Conservation (phyloP, 108 stramenopile genomes). For the Skeletonema marinoi region DNA sequence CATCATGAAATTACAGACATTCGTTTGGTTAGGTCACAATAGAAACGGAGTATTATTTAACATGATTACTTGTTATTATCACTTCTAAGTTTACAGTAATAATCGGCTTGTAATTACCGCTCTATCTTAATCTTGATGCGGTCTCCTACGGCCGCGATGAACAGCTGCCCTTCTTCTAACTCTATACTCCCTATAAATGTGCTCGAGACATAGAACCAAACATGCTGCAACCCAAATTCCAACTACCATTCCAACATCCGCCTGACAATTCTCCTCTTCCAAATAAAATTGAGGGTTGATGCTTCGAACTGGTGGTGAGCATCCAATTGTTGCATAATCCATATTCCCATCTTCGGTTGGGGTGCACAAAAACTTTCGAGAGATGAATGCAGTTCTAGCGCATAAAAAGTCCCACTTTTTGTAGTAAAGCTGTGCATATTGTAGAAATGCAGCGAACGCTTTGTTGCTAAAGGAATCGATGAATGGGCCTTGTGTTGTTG, state of each 20-base stretch:
- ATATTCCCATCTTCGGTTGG: conserved; percentile 33
- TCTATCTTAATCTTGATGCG: conserved; percentile 57
- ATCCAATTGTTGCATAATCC: conserved; percentile 33
- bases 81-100: not conserved
- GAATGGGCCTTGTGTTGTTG: not conserved
- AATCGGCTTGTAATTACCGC: not conserved
- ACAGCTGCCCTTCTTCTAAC: conserved; percentile 44
- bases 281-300: conserved; percentile 72
- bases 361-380: conserved; percentile 14
- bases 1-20: not conserved
- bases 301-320: conserved; percentile 66
- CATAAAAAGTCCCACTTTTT: conserved; percentile 47
- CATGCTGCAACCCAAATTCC: conserved; percentile 40
- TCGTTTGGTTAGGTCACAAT: not conserved
- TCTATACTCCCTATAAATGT: conserved; percentile 56
- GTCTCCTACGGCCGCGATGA: conserved; percentile 42
- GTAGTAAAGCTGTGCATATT: conserved; percentile 48
- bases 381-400: conserved; percentile 30
- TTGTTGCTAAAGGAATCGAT: not conserved
- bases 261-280: conserved; percentile 57
- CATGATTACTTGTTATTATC: not conserved
- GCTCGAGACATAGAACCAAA: conserved; percentile 41
- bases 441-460: not conserved
- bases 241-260: conserved; percentile 62
- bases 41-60: not conserved